Percentiles rank a stretch among this genome's conserved stretches.
These are phyloP conservation scores for Heliosperma pusillum DNA, from an alignment of 148 eudicot species.

Conservation along the genomic window DNA sequence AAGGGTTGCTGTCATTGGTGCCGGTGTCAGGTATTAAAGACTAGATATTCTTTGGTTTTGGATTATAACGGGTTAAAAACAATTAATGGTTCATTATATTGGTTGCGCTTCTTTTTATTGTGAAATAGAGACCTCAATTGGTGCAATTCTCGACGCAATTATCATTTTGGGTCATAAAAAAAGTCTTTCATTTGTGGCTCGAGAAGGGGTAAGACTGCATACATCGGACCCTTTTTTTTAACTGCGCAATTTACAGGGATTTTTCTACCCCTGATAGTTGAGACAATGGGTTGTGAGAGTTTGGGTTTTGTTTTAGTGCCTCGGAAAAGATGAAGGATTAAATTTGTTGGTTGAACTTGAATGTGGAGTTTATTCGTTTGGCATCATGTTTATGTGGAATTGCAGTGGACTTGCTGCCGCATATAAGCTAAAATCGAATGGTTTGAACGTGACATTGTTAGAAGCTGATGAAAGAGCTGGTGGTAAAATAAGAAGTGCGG, in stretches of 20 bases:
- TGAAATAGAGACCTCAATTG: too few species aligned
- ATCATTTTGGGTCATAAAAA: too few species aligned
- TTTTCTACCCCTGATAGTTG: not conserved
- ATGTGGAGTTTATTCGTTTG: not conserved
- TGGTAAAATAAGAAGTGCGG: constrained; percentile 74
- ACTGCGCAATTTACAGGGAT: too few species aligned
- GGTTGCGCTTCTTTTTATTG: too few species aligned
- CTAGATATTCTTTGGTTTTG: not conserved
- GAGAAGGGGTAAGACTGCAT: too few species aligned
- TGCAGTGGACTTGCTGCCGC: constrained; percentile 98
- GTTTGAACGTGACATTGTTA: constrained; percentile 65
- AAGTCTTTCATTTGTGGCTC: too few species aligned
- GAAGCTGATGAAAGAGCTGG: constrained; percentile 88
- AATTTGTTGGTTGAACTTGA: not conserved
- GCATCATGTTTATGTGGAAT: constrained; percentile 11
- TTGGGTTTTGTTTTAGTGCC: not conserved
- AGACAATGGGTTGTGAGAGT: not conserved
- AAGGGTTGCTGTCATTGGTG: constrained; percentile 94
- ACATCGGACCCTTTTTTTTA: too few species aligned
- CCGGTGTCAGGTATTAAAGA: constrained; percentile 71
- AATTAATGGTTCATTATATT: too few species aligned
- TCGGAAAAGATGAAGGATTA: not conserved
- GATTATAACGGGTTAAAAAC: not conserved
- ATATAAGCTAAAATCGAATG: constrained; percentile 69
- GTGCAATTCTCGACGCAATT: too few species aligned